Conservation (phyloP, 2,329 filamentous ascomycete genomes). For the Blastomyces silverae region DNA sequence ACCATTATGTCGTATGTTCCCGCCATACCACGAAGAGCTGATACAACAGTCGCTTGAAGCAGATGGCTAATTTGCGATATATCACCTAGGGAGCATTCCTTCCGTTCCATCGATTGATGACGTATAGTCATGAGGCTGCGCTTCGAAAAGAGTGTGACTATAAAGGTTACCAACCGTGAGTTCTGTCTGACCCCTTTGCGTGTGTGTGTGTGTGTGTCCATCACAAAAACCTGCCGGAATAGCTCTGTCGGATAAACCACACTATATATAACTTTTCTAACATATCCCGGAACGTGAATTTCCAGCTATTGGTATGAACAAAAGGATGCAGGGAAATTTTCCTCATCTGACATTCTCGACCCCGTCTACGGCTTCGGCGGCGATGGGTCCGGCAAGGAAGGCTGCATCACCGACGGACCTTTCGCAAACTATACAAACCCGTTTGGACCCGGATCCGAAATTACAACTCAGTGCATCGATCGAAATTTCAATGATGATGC, state of each 20-base stretch:
- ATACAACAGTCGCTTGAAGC: background rate
- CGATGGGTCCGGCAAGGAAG: constrained; percentile 5
- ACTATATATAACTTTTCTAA: background rate
- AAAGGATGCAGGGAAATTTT: constrained; percentile 14
- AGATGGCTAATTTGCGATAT: background rate
- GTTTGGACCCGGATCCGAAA: constrained; percentile 10
- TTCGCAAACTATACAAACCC: constrained; percentile 13
- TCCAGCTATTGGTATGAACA: constrained; percentile 16
- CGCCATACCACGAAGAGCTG: background rate
- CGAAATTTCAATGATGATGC: constrained; percentile 6
- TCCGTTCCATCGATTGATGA: constrained; percentile 15
- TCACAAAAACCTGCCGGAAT: background rate
- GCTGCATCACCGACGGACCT: constrained; percentile 13
- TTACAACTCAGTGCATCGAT: constrained; percentile 13
- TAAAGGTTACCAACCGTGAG: constrained; percentile 13
- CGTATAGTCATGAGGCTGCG: constrained; percentile 11
- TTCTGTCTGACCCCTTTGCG: background rate
- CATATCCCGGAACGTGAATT: background rate
- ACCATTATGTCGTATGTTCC: constrained; percentile 12
- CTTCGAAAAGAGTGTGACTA: constrained; percentile 16
- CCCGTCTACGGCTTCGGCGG: constrained; percentile 13
- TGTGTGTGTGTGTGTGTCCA: background rate
- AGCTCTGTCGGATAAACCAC: background rate
- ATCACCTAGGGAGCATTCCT: constrained; percentile 13
- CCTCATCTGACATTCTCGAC: constrained; percentile 6